Evolutionary conservation across 352 stramenopile genomes (phyloP).

Genomic region (Globisporangium spinosum): DNA sequence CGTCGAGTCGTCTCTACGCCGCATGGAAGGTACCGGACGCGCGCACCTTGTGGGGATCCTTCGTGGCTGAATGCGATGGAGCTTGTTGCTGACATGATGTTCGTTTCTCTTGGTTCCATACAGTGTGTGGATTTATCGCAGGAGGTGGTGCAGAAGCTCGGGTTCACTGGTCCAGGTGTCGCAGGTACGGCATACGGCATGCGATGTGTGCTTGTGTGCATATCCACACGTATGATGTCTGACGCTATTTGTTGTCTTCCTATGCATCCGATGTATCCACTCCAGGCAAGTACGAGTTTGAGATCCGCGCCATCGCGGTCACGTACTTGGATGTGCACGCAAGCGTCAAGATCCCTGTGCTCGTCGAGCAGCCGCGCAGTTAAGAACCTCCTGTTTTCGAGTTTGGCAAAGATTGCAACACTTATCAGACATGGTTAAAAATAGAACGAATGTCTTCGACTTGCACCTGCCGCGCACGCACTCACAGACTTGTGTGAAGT

Average conservation of each 20-base stretch:
- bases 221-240: not conserved
- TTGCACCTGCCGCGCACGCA: no score
- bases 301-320: conserved; percentile 64
- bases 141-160: conserved; percentile 41
- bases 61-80: not conserved
- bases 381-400: not conserved
- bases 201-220: not conserved
- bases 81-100: not conserved
- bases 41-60: not conserved
- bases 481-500: not conserved
- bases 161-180: conserved; percentile 60
- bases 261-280: not conserved
- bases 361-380: conserved; percentile 33
- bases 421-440: not conserved
- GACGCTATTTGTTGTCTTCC: not conserved
- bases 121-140: conserved; percentile 55
- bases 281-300: conserved; percentile 67
- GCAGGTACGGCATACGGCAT: conserved; percentile 29
- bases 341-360: conserved; percentile 30
- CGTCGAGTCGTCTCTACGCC: conserved; percentile 47
- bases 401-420: not conserved
- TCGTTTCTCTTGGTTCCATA: no score
- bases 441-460: not conserved
- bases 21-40: conserved; percentile 51
- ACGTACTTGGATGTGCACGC: conserved; percentile 62